Conservation (phyloP, 495 filamentous ascomycete genomes). For the Poronia punctata region DNA sequence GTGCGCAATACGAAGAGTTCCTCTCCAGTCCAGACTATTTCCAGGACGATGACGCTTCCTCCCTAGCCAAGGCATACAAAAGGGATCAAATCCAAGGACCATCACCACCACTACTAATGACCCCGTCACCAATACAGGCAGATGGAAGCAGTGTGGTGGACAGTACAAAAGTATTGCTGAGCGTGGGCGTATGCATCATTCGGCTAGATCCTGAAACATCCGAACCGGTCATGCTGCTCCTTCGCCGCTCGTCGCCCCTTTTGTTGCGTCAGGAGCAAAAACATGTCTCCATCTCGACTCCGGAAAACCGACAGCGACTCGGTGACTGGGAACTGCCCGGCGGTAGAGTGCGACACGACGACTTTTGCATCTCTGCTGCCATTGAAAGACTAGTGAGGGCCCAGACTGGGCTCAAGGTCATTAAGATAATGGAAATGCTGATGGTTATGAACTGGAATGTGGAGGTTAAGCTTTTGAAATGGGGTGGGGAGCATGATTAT, state of each 20-base stretch:
- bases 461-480: slow-evolving; percentile 16
- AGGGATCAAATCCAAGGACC: too few species aligned
- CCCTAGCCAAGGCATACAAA: too few species aligned
- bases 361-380: slow-evolving; percentile 21
- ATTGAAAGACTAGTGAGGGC: slow-evolving; percentile 16
- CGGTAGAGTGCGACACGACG: slow-evolving; percentile 16
- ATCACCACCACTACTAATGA: too few species aligned
- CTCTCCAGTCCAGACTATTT: too few species aligned
- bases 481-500: slow-evolving; percentile 12
- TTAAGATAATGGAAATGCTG: slow-evolving; percentile 16
- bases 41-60: too few species aligned
- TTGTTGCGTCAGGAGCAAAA: slow-evolving; percentile 3
- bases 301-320: not conserved
- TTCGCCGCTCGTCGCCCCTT: slow-evolving; percentile 12
- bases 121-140: too few species aligned
- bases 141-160: too few species aligned
- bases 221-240: slow-evolving; percentile 16
- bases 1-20: slow-evolving; percentile 16
- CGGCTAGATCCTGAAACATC: slow-evolving; percentile 17
- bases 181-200: slow-evolving; percentile 24
- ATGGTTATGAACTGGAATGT: slow-evolving; percentile 12
- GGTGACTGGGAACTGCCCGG: slow-evolving; percentile 22
- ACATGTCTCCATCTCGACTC: not conserved
- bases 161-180: too few species aligned
- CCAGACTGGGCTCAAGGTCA: slow-evolving; percentile 17